These are phyloP conservation scores for Dryas alaskensis DNA, from an alignment of 306 rosid genomes.

Conservation along the genomic window DNA sequence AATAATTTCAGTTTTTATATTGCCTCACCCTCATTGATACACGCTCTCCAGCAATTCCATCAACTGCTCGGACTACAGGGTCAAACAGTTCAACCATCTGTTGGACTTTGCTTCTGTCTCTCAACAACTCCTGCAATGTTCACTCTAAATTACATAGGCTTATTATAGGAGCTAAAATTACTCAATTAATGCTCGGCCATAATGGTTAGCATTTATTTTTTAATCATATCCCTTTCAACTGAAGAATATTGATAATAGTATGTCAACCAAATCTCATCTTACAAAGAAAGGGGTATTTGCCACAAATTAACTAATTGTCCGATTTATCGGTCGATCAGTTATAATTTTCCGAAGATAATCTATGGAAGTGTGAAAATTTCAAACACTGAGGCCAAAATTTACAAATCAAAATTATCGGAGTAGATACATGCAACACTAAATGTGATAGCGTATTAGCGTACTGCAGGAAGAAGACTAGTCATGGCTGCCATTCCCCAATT, in stretches of 20 bases:
- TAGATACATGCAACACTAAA: not conserved
- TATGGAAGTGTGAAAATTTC: not conserved
- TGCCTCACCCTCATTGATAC: constrained; percentile 85
- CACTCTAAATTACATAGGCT: constrained; percentile 2
- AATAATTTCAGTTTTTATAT: not conserved
- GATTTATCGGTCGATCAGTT: not conserved
- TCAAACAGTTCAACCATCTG: constrained; percentile 71
- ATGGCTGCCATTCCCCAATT: constrained; percentile 93
- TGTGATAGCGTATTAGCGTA: constrained; percentile 38
- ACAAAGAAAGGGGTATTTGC: no score
- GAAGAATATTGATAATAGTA: not conserved
- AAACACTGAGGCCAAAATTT: not conserved
- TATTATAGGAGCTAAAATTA: not conserved
- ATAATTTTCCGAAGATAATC: no score
- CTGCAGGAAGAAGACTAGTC: constrained; percentile 70
- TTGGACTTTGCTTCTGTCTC: constrained; percentile 73
- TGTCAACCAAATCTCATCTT: not conserved
- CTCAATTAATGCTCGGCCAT: not conserved
- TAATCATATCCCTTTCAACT: not conserved
- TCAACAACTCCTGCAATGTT: constrained; percentile 63
- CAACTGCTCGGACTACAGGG: constrained; percentile 77
- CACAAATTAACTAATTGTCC: not conserved
- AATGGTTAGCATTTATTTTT: not conserved
- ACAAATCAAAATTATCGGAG: not conserved
- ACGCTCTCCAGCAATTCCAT: constrained; percentile 83